Evolutionary conservation across 257 asterid genomes (phyloP).

Genomic region (Hygrophila difformis): DNA sequence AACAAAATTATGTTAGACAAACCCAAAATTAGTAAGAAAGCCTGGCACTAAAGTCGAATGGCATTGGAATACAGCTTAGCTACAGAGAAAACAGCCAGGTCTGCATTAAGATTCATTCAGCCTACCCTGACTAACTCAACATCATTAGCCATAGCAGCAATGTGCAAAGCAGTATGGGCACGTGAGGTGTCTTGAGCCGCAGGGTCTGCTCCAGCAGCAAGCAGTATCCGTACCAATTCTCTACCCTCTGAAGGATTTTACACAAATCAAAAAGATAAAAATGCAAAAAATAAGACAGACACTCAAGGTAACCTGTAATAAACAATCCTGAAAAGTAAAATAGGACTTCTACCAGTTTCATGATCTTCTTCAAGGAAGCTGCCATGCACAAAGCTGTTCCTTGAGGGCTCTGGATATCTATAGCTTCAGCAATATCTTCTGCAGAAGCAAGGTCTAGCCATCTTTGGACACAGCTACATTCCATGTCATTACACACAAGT

Average conservation of each 20-base stretch:
- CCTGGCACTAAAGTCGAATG: conserved; percentile 4
- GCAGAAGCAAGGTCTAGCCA: conserved; percentile 88
- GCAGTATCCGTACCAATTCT: conserved; percentile 67
- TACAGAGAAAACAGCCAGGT: conserved; percentile 8
- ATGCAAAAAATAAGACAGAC: conserved; percentile 16
- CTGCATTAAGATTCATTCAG: conserved; percentile 11
- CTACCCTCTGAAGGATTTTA: conserved; percentile 61
- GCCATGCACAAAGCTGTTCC: conserved; percentile 99
- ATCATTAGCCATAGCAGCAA: conserved; percentile 94
- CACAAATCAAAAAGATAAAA: conserved; percentile 16
- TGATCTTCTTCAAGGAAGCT: conserved; percentile 83
- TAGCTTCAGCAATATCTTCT: conserved; percentile 68
- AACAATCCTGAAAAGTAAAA: neutral
- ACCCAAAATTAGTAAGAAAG: conserved; percentile 3
- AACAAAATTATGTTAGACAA: neutral
- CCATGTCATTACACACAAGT: conserved; percentile 83
- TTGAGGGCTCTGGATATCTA: conserved; percentile 77
- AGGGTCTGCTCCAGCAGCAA: conserved; percentile 94
- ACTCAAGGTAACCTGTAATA: conserved; percentile 1
- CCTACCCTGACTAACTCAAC: conserved; percentile 86
- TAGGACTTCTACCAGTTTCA: conserved; percentile 60
- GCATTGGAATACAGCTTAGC: conserved; percentile 4
- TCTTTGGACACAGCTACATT: conserved; percentile 78
- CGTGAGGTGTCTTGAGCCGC: conserved; percentile 77
- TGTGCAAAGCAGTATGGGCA: conserved; percentile 87